Evolutionary conservation across 805 yeast species (phyloP).

Genomic region (Saccharomycopsis sp.): DNA sequence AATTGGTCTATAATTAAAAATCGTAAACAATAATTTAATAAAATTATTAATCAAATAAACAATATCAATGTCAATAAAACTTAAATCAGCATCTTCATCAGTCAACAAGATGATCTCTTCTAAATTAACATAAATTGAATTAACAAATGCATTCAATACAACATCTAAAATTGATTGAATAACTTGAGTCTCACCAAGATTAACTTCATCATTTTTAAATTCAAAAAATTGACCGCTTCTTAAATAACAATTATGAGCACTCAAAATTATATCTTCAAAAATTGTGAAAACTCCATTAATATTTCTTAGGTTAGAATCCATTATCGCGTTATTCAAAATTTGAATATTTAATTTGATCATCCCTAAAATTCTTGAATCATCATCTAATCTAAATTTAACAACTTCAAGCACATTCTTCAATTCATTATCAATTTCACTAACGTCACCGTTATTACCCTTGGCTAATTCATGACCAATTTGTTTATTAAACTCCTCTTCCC

Average conservation of each 20-base stretch:
- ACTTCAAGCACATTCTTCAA: constrained; percentile 15
- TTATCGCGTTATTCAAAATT: constrained; percentile 7
- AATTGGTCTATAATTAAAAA: constrained; percentile 14
- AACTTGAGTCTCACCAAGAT: constrained; percentile 12
- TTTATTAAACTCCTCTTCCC: constrained; percentile 8
- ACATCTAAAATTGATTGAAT: constrained; percentile 12
- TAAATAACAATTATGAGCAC: constrained; percentile 9
- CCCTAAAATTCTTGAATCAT: constrained; percentile 7
- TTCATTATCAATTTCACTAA: constrained; percentile 8
- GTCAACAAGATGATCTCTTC: constrained; percentile 19
- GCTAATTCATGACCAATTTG: constrained; percentile 5
- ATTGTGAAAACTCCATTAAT: constrained; percentile 6
- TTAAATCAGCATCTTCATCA: constrained; percentile 17
- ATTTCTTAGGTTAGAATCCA: constrained; percentile 10
- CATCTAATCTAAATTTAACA: constrained; percentile 12
- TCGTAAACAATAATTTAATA: constrained; percentile 12
- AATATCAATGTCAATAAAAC: constrained; percentile 16
- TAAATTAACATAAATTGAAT: constrained; percentile 9
- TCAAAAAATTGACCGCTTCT: neutral
- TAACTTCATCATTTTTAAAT: constrained; percentile 6
- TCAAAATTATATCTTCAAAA: constrained; percentile 15
- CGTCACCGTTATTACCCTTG: neutral
- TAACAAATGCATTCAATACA: constrained; percentile 3
- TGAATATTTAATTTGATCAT: constrained; percentile 7
- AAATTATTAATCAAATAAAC: constrained; percentile 12